phyloP scores from a whole-genome alignment of 495 filamentous ascomycete species.

The Xylaria venustula region DNA sequence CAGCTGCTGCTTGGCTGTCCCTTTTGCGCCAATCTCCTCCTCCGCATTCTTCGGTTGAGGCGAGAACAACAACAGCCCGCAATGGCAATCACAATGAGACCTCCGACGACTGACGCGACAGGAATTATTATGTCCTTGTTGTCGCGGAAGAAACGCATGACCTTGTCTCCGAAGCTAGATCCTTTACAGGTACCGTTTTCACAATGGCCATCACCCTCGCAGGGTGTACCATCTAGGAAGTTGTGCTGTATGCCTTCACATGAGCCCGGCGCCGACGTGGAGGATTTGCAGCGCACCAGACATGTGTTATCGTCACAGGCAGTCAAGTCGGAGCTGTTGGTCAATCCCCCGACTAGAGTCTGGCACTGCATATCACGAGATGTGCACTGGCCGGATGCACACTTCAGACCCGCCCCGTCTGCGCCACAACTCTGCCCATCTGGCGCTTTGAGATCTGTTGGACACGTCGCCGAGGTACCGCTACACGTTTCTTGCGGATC shows the following conservation, averaged over 20 bases:
- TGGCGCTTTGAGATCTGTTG: slow-evolving; percentile 61
- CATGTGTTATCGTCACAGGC: slow-evolving; percentile 77
- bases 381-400: slow-evolving; percentile 93
- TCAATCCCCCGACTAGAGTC: slow-evolving; percentile 77
- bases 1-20: slow-evolving; percentile 24
- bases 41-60: slow-evolving; percentile 44
- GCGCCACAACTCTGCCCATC: slow-evolving; percentile 70
- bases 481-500: slow-evolving; percentile 82
- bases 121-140: slow-evolving; percentile 77
- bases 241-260: slow-evolving; percentile 83
- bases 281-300: slow-evolving; percentile 70
- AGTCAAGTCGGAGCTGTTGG: slow-evolving; percentile 72
- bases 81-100: slow-evolving; percentile 62
- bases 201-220: slow-evolving; percentile 78
- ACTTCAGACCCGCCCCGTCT: slow-evolving; percentile 58
- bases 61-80: slow-evolving; percentile 57
- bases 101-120: slow-evolving; percentile 65
- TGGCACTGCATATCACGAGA: slow-evolving; percentile 89
- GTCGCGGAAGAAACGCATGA: slow-evolving; percentile 63
- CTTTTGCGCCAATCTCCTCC: slow-evolving; percentile 23
- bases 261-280: slow-evolving; percentile 59
- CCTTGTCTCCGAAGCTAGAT: slow-evolving; percentile 56
- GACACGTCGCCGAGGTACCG: slow-evolving; percentile 71
- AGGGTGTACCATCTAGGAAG: slow-evolving; percentile 90
- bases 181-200: slow-evolving; percentile 70